phyloP scores from a whole-genome alignment of 2,329 filamentous ascomycete genomes.

The Piedraia hortae region DNA sequence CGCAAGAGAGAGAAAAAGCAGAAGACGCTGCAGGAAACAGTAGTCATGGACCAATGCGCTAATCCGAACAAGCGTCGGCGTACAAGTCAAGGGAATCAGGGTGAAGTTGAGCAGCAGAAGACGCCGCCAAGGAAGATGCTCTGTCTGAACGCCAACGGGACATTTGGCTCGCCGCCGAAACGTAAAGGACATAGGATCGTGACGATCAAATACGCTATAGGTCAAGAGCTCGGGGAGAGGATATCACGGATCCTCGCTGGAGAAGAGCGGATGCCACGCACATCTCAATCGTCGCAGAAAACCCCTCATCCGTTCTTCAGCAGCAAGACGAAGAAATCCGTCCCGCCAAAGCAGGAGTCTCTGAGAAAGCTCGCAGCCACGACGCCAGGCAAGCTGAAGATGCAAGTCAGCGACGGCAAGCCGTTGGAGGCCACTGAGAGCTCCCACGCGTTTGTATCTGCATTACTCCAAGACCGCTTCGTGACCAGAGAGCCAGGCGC shows the following conservation, averaged over 20 bases:
- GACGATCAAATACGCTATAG: too few relatives aligned
- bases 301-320: constrained; percentile 41
- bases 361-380: constrained; percentile 14
- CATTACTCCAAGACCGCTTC: constrained; percentile 10
- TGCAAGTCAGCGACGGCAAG: constrained; percentile 7
- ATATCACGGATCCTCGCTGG: constrained; percentile 35
- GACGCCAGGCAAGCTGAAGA: constrained; percentile 20
- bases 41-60: constrained; percentile 1
- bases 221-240: constrained; percentile 25
- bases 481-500: constrained; percentile 35
- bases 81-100: constrained; percentile 7
- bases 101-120: background rate
- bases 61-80: constrained; percentile 12
- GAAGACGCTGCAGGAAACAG: constrained; percentile 7
- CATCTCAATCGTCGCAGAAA: constrained; percentile 8
- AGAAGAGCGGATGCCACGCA: constrained; percentile 4
- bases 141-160: constrained; percentile 19
- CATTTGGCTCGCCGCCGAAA: constrained; percentile 19
- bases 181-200: too few relatives aligned
- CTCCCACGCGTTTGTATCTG: constrained; percentile 6
- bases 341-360: constrained; percentile 7
- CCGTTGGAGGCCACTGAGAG: constrained; percentile 4
- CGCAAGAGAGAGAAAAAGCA: too few relatives aligned
- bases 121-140: constrained; percentile 13
- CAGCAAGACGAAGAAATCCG: constrained; percentile 20